phyloP scores from a whole-genome alignment of 129 eudicot species.

The Helianthus annuus region HanXRQr2.0-SUNRISE NC_035447.2:47466025-47466524 shows the following conservation, averaged over 20 bases:
- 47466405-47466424: neutral
- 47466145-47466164: constrained; percentile 56
- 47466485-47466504: too few species aligned
- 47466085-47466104: constrained; percentile 39
- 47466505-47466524: too few species aligned
- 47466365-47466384: constrained; percentile 45
- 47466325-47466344: constrained; percentile 48
- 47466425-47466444: neutral
- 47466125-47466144: constrained; percentile 34
- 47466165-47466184: constrained; percentile 54
- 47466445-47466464: neutral
- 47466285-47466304: constrained; percentile 47
- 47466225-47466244: constrained; percentile 48
- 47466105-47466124: constrained; percentile 38
- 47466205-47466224: constrained; percentile 25
- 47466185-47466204: constrained; percentile 20
- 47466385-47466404: constrained; percentile 24
- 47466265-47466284: constrained; percentile 1
- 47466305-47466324: constrained; percentile 49
- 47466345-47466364: constrained; percentile 57
- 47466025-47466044: neutral
- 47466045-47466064: constrained; percentile 20
- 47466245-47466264: neutral
- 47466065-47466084: constrained; percentile 49
- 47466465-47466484: constrained; percentile 37